These are phyloP conservation scores for Yamadazyma siamensis DNA, from an alignment of 1,139 yeast species.

Conservation along the genomic window DNA sequence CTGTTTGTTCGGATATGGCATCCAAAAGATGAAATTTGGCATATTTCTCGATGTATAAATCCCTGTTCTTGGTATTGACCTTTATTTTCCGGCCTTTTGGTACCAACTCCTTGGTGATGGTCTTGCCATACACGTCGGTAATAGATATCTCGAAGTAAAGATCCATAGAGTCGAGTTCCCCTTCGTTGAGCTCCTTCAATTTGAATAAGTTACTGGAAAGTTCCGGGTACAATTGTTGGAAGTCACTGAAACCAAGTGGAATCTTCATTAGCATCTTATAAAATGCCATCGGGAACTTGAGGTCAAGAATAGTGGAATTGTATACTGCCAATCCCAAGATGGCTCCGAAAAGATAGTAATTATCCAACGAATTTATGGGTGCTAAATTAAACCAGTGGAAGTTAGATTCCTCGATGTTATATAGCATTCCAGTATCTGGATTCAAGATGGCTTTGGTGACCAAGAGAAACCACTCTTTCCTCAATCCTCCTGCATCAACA, in stretches of 20 bases:
- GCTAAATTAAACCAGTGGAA: slow-evolving; percentile 69
- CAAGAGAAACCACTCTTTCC: slow-evolving; percentile 87
- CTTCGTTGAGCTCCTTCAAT: slow-evolving; percentile 41
- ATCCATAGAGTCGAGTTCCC: slow-evolving; percentile 28
- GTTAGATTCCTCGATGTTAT: slow-evolving; percentile 64
- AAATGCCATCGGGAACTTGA: slow-evolving; percentile 70
- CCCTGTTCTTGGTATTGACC: slow-evolving; percentile 58
- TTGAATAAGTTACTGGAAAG: slow-evolving; percentile 56
- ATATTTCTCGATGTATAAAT: slow-evolving; percentile 60
- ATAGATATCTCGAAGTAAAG: slow-evolving; percentile 40
- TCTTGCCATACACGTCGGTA: slow-evolving; percentile 35
- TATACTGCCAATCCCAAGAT: slow-evolving; percentile 87
- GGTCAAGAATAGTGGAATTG: slow-evolving; percentile 81
- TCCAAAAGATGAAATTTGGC: slow-evolving; percentile 56
- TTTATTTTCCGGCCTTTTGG: slow-evolving; percentile 49
- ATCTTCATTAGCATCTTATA: slow-evolving; percentile 70
- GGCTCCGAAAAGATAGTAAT: slow-evolving; percentile 77
- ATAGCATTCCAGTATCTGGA: slow-evolving; percentile 61
- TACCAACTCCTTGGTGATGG: slow-evolving; percentile 47
- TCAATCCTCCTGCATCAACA: slow-evolving; percentile 92
- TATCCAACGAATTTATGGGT: slow-evolving; percentile 46
- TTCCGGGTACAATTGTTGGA: slow-evolving; percentile 62
- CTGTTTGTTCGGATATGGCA: slow-evolving; percentile 51
- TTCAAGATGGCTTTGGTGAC: slow-evolving; percentile 67
- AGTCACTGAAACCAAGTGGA: slow-evolving; percentile 60